Evolutionary conservation across 1,284 basidiomycete genomes (phyloP), one percentile per base, ranked within the genome.

Genomic region (Fomitopsis schrenkii): DNA sequence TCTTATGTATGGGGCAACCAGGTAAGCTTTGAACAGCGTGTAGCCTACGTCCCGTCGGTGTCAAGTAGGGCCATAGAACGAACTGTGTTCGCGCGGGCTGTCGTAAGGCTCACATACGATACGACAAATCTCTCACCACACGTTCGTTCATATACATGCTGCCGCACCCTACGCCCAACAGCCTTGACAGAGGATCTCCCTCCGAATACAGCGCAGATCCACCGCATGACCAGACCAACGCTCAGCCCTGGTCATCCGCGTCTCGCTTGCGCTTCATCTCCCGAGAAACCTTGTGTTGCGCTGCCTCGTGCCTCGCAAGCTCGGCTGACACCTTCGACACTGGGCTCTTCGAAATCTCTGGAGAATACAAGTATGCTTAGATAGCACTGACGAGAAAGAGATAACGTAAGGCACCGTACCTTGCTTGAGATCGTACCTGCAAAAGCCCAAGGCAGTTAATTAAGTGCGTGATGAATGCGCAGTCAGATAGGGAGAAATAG

Each of bases 191-290:
- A 36, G 17, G 33, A 38, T 36, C n/a, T 19, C 40, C 58, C 55
- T 35, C 26, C 19, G 14, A 52, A 22, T 33, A 19, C 50, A 38
- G 41, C 41, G 54, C 54, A 48, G 46, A 55, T 62, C 57, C 38
- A 9, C 38, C 55, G 28, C 22, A 33, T 15, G 28, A 45, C 41
- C 30, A 54, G 7, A 17, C 33, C 35, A 19, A 22, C 40, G 19
- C 61, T 80, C 74, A 84, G 38, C 82, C 86, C 70, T 79, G 75
- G 72, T 93, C 91, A 36, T 93, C 91, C 55, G 79, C 88, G 22
- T 93, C 91, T 42, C 91, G 82, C 78, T 93, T 93, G 66, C 91
- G 82, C 80, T 95, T 96, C 94, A 95, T 96, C 76, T 95, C 94
- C 68, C 87, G 80, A 53, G 94, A 91, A 54, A 96, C 86, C 73